phyloP scores from a whole-genome alignment of 306 rosid genomes.

The Vicia sativa region DNA sequence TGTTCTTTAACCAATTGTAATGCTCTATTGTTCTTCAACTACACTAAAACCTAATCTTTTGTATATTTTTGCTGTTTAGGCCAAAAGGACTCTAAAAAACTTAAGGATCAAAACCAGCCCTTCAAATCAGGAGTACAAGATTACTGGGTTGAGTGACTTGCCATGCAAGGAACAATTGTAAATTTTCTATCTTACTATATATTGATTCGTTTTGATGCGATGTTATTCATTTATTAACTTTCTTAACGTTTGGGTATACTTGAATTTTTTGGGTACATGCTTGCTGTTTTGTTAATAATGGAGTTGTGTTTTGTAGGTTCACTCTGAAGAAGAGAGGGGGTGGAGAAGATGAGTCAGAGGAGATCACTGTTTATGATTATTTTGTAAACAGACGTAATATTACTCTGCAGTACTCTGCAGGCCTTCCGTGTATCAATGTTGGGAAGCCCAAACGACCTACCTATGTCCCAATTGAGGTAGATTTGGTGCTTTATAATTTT shows the following conservation, averaged over 20 bases:
- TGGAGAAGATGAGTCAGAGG: conserved; percentile 46
- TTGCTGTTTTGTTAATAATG: not conserved
- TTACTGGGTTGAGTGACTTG: conserved; percentile 80
- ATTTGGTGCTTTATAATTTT: not conserved
- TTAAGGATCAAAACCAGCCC: conserved; percentile 75
- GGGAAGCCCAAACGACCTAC: conserved; percentile 95
- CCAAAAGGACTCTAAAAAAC: conserved; percentile 77
- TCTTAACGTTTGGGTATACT: not conserved
- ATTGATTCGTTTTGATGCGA: not conserved
- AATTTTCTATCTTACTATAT: not conserved
- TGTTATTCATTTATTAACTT: not conserved
- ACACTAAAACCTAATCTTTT: not conserved
- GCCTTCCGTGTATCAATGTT: conserved; percentile 84
- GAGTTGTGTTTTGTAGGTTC: conserved; percentile 51
- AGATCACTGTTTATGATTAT: conserved; percentile 83
- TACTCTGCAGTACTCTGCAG: conserved; percentile 63
- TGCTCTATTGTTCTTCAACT: not conserved
- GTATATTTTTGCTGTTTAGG: conserved; percentile 50
- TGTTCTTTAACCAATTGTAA: not conserved
- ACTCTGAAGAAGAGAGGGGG: conserved; percentile 58
- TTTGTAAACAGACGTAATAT: conserved; percentile 69
- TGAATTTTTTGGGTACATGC: not conserved
- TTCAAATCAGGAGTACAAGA: conserved; percentile 73
- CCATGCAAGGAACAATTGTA: conserved; percentile 81
- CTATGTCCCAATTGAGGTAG: conserved; percentile 82